These are phyloP conservation scores for Bromus sterilis DNA, from an alignment of 176 grass and related monocot species.

Conservation along the genomic window DNA sequence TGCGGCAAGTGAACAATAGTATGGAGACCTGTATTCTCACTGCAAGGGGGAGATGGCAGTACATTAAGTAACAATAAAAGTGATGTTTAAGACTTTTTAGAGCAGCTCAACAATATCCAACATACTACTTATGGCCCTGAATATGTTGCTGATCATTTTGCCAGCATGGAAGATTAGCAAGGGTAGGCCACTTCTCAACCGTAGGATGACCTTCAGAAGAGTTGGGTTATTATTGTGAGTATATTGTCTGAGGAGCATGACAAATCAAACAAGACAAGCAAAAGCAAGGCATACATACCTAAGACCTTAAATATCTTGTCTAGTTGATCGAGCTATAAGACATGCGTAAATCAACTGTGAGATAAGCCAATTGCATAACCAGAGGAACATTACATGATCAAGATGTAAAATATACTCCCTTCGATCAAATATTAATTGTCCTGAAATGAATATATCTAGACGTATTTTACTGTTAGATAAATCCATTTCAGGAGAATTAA, in stretches of 20 bases:
- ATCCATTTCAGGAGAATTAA: no score
- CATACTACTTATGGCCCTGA: slow-evolving; percentile 90
- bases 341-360: slow-evolving; percentile 30
- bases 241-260: background rate
- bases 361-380: slow-evolving; percentile 25
- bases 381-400: background rate
- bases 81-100: background rate
- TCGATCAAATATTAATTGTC: no score
- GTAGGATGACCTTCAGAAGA: slow-evolving; percentile 83
- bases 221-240: background rate
- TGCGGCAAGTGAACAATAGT: slow-evolving; percentile 72
- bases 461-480: no score
- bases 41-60: slow-evolving; percentile 33
- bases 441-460: no score
- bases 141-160: slow-evolving; percentile 85
- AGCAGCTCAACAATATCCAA: slow-evolving; percentile 15
- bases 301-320: slow-evolving; percentile 99
- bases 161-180: slow-evolving; percentile 90
- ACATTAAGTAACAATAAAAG: slow-evolving; percentile 2
- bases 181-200: slow-evolving; percentile 93
- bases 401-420: background rate
- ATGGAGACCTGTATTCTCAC: slow-evolving; percentile 87
- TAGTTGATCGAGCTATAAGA: slow-evolving; percentile 90
- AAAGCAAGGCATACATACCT: slow-evolving; percentile 46
- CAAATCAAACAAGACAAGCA: slow-evolving; percentile 14